Evolutionary conservation across 1,284 basidiomycete genomes (phyloP).

Genomic region (Microbotryum scabiosae): DNA sequence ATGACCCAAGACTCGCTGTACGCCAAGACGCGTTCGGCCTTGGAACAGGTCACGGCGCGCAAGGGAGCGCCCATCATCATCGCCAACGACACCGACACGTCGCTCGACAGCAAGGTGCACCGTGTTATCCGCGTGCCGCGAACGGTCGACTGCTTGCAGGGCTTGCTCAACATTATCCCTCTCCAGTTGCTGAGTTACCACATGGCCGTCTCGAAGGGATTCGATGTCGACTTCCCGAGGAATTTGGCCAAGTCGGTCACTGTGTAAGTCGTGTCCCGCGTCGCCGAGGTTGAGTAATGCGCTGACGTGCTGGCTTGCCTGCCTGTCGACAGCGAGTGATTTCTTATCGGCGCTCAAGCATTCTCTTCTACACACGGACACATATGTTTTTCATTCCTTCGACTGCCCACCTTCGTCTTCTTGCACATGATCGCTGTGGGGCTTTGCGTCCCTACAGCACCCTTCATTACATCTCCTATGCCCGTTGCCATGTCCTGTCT

Average conservation of each 20-base stretch:
- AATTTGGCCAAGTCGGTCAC: constrained; percentile 18
- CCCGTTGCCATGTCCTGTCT: too few relatives aligned
- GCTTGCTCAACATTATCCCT: constrained; percentile 92
- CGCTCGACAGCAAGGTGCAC: constrained; percentile 56
- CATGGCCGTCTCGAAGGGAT: constrained; percentile 87
- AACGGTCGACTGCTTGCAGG: constrained; percentile 93
- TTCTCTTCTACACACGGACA: too few relatives aligned
- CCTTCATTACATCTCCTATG: too few relatives aligned
- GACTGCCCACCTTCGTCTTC: too few relatives aligned
- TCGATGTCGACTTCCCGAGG: constrained; percentile 96
- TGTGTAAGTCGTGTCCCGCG: too few relatives aligned
- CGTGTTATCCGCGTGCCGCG: constrained; percentile 43
- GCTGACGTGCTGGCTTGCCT: too few relatives aligned
- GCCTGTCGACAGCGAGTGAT: too few relatives aligned
- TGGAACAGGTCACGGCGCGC: constrained; percentile 91
- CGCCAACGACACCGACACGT: constrained; percentile 87
- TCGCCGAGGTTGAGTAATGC: too few relatives aligned
- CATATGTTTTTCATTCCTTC: too few relatives aligned
- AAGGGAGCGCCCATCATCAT: constrained; percentile 70
- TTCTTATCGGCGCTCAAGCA: too few relatives aligned
- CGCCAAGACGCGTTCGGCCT: constrained; percentile 94
- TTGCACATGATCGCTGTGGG: too few relatives aligned
- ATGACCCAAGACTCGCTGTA: constrained; percentile 99
- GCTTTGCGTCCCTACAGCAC: too few relatives aligned
- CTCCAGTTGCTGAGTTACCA: constrained; percentile 95